Percentiles rank a stretch among this genome's conserved stretches.
These are phyloP conservation scores for Xylaria longipes DNA, from an alignment of 495 filamentous ascomycete species.

Conservation along the genomic window DNA sequence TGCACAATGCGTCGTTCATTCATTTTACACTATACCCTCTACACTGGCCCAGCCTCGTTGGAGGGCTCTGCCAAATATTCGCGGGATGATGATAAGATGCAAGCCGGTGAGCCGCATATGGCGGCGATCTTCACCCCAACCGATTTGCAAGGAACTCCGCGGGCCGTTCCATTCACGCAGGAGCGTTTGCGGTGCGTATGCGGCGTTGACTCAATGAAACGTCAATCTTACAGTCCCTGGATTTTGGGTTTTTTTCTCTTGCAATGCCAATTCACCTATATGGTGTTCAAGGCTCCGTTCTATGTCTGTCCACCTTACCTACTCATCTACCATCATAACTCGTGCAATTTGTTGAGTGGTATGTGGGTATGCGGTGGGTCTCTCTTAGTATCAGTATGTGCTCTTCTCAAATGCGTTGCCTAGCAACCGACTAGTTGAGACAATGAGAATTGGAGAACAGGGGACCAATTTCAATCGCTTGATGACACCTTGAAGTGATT, in stretches of 20 bases:
- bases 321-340: not conserved
- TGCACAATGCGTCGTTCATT: not conserved
- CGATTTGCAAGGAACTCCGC: conserved; percentile 7
- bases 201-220: conserved; percentile 20
- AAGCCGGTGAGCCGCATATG: conserved; percentile 1
- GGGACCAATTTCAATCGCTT: not conserved
- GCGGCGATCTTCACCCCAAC: not conserved
- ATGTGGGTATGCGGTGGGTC: not conserved
- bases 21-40: not conserved
- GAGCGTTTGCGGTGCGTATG: not conserved
- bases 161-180: conserved; percentile 22
- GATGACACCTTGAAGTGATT: not conserved
- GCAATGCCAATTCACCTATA: not conserved
- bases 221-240: conserved; percentile 1
- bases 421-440: conserved; percentile 17
- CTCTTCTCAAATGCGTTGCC: conserved; percentile 16
- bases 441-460: not conserved
- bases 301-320: not conserved
- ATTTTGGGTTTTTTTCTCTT: not conserved
- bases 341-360: not conserved
- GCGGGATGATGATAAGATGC: not conserved
- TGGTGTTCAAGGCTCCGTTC: not conserved
- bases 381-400: not conserved
- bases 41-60: not conserved
- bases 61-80: not conserved